Conservation (phyloP, 495 filamentous ascomycete species). For the Hyaloscypha hepaticicola region DNA sequence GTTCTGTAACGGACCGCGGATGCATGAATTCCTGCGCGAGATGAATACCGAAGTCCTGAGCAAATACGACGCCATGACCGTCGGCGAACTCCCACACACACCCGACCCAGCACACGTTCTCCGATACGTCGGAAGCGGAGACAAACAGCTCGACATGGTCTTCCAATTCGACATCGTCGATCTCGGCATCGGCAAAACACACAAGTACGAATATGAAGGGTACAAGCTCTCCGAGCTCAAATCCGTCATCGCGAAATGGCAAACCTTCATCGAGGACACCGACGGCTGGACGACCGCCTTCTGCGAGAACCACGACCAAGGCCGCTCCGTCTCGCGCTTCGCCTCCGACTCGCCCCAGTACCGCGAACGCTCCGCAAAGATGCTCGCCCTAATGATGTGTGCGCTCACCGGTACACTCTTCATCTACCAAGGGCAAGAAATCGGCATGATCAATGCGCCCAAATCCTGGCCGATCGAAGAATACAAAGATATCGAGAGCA, state of each 20-base stretch:
- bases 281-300: slow-evolving; percentile 72
- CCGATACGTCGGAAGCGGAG: slow-evolving; percentile 53
- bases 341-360: slow-evolving; percentile 45
- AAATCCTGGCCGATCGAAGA: slow-evolving; percentile 61
- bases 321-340: slow-evolving; percentile 62
- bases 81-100: slow-evolving; percentile 68
- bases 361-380: slow-evolving; percentile 54
- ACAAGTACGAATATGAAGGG: slow-evolving; percentile 48
- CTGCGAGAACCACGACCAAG: slow-evolving; percentile 74
- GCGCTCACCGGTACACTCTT: slow-evolving; percentile 67
- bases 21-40: slow-evolving; percentile 58
- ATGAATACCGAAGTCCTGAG: slow-evolving; percentile 58
- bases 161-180: slow-evolving; percentile 71
- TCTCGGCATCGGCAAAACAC: slow-evolving; percentile 53
- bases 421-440: slow-evolving; percentile 74
- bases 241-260: slow-evolving; percentile 59
- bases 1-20: slow-evolving; percentile 58
- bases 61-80: slow-evolving; percentile 65
- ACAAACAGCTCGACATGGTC: slow-evolving; percentile 70
- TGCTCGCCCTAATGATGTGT: slow-evolving; percentile 59
- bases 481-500: slow-evolving; percentile 70
- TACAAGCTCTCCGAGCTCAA: slow-evolving; percentile 60
- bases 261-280: slow-evolving; percentile 65
- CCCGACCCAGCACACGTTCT: slow-evolving; percentile 58
- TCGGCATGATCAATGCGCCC: slow-evolving; percentile 74